A percentile compares a stretch with the other conserved stretches of the same genome.
These are phyloP conservation scores for Ulmus americana DNA, from an alignment of 331 rosid species.

Conservation along the genomic window DNA sequence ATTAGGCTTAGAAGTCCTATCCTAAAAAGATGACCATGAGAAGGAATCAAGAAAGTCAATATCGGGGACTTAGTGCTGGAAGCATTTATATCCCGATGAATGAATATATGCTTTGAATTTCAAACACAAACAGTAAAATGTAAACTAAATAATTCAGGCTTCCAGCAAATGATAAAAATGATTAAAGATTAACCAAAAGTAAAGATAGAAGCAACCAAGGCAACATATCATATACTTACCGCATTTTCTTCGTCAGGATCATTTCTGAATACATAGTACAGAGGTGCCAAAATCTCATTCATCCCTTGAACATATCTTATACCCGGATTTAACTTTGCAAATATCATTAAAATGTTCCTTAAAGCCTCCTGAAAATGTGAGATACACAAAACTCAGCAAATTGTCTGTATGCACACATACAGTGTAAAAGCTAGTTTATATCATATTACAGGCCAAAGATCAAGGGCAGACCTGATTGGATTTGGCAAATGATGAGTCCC, in stretches of 20 bases:
- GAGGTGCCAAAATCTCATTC: slow-evolving; percentile 96
- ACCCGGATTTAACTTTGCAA: slow-evolving; percentile 95
- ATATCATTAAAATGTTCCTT: slow-evolving; percentile 68
- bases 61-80: background rate
- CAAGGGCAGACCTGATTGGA: slow-evolving; percentile 62
- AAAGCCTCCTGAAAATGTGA: slow-evolving; percentile 71
- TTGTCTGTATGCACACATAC: slow-evolving; percentile 6
- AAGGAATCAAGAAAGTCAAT: background rate
- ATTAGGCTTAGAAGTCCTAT: background rate
- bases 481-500: slow-evolving; percentile 80
- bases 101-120: background rate
- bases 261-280: slow-evolving; percentile 75
- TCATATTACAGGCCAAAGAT: slow-evolving; percentile 10
- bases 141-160: background rate
- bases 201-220: background rate
- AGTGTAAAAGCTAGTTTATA: slow-evolving; percentile 12
- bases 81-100: slow-evolving; percentile 3
- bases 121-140: background rate
- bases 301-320: slow-evolving; percentile 98
- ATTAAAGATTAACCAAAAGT: background rate
- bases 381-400: slow-evolving; percentile 13
- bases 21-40: background rate
- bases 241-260: slow-evolving; percentile 84
- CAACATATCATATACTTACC: slow-evolving; percentile 41
- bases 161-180: background rate